Base-by-base conservation (phyloP, 495 filamentous ascomycete species). In the Aspergillus ostianus region DNA sequence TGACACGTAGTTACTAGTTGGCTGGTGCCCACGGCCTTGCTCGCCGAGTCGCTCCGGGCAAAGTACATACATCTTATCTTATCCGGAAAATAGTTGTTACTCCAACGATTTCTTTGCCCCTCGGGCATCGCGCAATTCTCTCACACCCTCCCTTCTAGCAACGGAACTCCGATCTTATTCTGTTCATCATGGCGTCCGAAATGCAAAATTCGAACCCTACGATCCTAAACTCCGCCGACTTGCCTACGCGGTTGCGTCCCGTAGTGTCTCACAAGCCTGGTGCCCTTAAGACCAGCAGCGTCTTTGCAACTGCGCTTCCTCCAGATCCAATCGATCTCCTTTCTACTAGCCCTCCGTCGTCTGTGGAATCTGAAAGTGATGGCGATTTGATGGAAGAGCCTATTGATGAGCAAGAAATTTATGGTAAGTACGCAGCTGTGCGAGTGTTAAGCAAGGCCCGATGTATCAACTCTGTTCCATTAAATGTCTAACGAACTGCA, bases 331-430 rank as follows among this genome's bases (percentile, higher is more conserved):
- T 70, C 54, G 88, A 89, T 66, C 78, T 80, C 4, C 82, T 86
- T 64, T 74, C 74, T 36, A 62, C 70, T 51, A 64, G 67, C 26
- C 64, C 70, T 62, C 64, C 59, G 27, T 66, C 59, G 26, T 66
- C 61, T 27, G 69, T 69, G 19, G 72, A 77, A 13, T 65, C 72
- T 21, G 82, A 83, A 51, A 80, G 80, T 44, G 84, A 84, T 30
- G 88, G 87, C 53, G 85, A 91, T 49, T 76, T 84, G 18, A 69
- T 77, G 6, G 78, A 86, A 26, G 93, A 97, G 61, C 90, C 87
- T 29, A 94, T 98, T 60, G 94, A 98, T 66, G 91, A 92, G 69
- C 95, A 97, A 69, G 94, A 98, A 73, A 90, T 98, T 23, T 98
- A 92, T 67, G 92, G 92, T 96, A 79, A 63, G 82, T 6, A 44